These are phyloP conservation scores for Trematosphaeria pertusa DNA, from an alignment of 2,329 filamentous ascomycete genomes.

Conservation along the genomic window DNA sequence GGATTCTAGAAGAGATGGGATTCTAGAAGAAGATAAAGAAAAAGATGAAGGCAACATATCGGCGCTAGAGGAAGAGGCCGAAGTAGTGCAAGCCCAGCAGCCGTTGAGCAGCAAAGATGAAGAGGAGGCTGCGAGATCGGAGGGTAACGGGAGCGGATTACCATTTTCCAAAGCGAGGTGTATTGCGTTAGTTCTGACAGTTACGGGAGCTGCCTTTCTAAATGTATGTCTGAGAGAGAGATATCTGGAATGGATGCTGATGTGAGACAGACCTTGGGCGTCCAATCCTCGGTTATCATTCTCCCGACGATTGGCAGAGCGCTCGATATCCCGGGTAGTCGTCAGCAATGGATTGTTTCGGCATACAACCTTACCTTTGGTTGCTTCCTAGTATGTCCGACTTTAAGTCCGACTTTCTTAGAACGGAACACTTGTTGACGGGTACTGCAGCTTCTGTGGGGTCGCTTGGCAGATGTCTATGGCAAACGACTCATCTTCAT, in stretches of 20 bases:
- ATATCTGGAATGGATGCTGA: neutral
- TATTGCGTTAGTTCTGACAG: constrained; percentile 36
- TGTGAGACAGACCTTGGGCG: constrained; percentile 57
- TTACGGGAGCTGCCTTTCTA: constrained; percentile 39
- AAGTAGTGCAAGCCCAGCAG: constrained; percentile 14
- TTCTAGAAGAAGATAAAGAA: neutral
- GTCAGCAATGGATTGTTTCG: constrained; percentile 71
- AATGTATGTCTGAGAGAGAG: constrained; percentile 30
- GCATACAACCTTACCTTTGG: constrained; percentile 71
- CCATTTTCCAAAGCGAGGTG: constrained; percentile 41
- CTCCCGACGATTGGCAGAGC: constrained; percentile 66
- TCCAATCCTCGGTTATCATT: constrained; percentile 67
- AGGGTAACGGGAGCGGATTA: constrained; percentile 5
- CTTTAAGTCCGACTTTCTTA: neutral
- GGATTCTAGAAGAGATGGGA: neutral
- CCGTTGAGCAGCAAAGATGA: constrained; percentile 15
- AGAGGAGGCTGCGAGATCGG: constrained; percentile 7
- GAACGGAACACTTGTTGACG: constrained; percentile 12
- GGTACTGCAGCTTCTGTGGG: constrained; percentile 63
- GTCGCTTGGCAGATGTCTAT: constrained; percentile 70
- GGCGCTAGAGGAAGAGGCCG: constrained; percentile 10
- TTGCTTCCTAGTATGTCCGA: constrained; percentile 61
- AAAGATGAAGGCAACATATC: neutral
- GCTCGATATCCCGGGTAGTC: constrained; percentile 63
- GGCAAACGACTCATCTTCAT: constrained; percentile 72